phyloP scores from a whole-genome alignment of 2,329 filamentous ascomycete genomes.

The Penicillium corylophilum region DNA sequence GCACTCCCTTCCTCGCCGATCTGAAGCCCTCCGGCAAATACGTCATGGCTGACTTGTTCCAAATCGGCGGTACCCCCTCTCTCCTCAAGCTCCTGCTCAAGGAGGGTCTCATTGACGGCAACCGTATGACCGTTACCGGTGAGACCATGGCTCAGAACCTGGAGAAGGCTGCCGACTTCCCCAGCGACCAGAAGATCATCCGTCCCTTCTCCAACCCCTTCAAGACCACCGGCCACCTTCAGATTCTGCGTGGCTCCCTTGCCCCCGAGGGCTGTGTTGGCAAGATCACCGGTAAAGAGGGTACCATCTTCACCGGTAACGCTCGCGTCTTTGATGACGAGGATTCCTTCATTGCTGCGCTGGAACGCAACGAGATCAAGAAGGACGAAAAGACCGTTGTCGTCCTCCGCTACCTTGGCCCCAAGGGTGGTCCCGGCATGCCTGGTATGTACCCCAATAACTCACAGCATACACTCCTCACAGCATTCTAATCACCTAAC shows the following conservation, averaged over 20 bases:
- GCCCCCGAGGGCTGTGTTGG: slow-evolving; percentile 70
- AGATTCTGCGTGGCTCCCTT: slow-evolving; percentile 68
- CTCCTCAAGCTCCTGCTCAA: slow-evolving; percentile 59
- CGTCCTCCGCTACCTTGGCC: slow-evolving; percentile 72
- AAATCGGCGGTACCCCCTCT: slow-evolving; percentile 58
- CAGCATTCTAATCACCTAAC: no score
- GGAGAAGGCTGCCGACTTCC: slow-evolving; percentile 62
- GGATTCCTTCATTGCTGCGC: slow-evolving; percentile 65
- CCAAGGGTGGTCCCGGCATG: slow-evolving; percentile 73
- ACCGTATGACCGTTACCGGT: slow-evolving; percentile 61
- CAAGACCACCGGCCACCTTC: slow-evolving; percentile 69
- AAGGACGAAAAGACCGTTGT: slow-evolving; percentile 76
- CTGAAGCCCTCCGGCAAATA: slow-evolving; percentile 73
- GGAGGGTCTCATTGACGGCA: slow-evolving; percentile 59
- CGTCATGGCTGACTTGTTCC: slow-evolving; percentile 59
- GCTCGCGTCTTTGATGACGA: slow-evolving; percentile 70
- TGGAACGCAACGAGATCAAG: slow-evolving; percentile 67
- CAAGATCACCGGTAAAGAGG: slow-evolving; percentile 77
- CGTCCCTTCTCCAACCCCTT: slow-evolving; percentile 66
- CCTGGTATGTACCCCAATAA: slow-evolving; percentile 46
- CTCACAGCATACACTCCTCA: no score
- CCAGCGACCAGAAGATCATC: slow-evolving; percentile 68
- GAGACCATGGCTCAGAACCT: slow-evolving; percentile 60
- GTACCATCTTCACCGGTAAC: slow-evolving; percentile 65
- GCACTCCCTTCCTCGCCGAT: slow-evolving; percentile 76